Percentiles rank a stretch among this genome's conserved stretches.
Conservation (phyloP, 805 yeast species). For the Kodamaea hsintzibuensis region DNA sequence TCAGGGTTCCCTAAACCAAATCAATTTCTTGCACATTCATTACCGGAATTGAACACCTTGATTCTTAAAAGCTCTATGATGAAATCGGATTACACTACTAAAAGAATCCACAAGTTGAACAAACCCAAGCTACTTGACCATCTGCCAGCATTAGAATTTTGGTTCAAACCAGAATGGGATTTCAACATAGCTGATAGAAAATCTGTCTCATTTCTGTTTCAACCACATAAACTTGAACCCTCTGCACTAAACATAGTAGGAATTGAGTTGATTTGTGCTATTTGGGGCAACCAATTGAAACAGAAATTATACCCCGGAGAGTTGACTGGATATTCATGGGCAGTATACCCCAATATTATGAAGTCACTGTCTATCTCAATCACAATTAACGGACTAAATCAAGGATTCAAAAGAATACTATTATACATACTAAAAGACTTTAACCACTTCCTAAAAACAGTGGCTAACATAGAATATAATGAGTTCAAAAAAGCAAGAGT, state of each 20-base stretch:
- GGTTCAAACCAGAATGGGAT: constrained; percentile 41
- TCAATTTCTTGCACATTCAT: constrained; percentile 37
- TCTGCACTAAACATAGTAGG: constrained; percentile 43
- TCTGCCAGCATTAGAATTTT: constrained; percentile 45
- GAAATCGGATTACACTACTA: constrained; percentile 20
- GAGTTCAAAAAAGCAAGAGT: constrained; percentile 48
- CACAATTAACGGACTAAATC: constrained; percentile 54
- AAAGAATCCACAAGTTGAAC: constrained; percentile 20
- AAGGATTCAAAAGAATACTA: constrained; percentile 39
- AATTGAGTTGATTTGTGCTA: constrained; percentile 54
- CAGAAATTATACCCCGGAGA: constrained; percentile 53
- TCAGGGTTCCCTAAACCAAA: background rate
- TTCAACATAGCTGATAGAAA: constrained; percentile 23
- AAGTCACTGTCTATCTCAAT: constrained; percentile 56
- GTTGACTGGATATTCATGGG: constrained; percentile 57
- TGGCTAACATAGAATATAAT: constrained; percentile 32
- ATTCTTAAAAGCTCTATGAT: constrained; percentile 11
- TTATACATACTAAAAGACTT: constrained; percentile 24
- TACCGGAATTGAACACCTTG: constrained; percentile 25
- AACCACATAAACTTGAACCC: constrained; percentile 27
- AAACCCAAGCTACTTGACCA: constrained; percentile 39
- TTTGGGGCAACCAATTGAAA: constrained; percentile 43
- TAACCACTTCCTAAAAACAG: background rate
- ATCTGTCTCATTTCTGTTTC: constrained; percentile 49
- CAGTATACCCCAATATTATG: constrained; percentile 51